Evolutionary conservation across 1,139 yeast genomes (phyloP).

Genomic region (Nadsonia commutata): DNA sequence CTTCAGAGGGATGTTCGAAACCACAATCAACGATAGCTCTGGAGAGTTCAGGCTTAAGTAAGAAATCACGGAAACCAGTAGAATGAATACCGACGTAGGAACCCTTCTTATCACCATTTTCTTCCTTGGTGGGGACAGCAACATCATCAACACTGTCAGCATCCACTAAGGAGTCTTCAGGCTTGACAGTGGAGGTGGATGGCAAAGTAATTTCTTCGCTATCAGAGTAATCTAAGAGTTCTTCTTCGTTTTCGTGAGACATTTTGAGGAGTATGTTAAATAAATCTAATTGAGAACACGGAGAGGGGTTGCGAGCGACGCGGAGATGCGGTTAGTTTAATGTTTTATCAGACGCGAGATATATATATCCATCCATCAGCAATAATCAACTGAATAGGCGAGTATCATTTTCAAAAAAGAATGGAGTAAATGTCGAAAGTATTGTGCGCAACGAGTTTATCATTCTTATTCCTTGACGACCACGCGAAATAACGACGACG

Average conservation of each 20-base stretch:
- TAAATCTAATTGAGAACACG: no score
- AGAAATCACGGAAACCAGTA: slow-evolving; percentile 95
- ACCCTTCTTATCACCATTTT: slow-evolving; percentile 76
- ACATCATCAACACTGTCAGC: slow-evolving; percentile 15
- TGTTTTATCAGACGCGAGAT: no score
- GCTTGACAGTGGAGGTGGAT: slow-evolving; percentile 35
- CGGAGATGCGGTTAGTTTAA: no score
- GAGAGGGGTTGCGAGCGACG: no score
- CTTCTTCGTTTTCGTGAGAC: slow-evolving; percentile 96
- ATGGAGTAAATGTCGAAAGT: no score
- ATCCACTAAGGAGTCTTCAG: slow-evolving; percentile 17
- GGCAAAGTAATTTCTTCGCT: slow-evolving; percentile 86
- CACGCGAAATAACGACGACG: no score
- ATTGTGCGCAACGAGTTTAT: no score
- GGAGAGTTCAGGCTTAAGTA: slow-evolving; percentile 87
- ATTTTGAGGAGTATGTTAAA: slow-evolving; percentile 9
- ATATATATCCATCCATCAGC: no score
- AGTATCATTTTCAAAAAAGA: no score
- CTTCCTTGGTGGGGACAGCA: slow-evolving; percentile 23
- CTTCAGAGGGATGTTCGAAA: slow-evolving; percentile 98
- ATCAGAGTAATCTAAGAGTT: slow-evolving; percentile 94
- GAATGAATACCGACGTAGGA: slow-evolving; percentile 97
- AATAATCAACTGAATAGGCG: no score
- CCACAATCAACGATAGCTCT: slow-evolving; percentile 99
- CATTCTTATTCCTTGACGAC: no score